Evolutionary conservation across 1,139 yeast genomes (phyloP).

Genomic region (Lodderomyces pseudojiufengensis): DNA sequence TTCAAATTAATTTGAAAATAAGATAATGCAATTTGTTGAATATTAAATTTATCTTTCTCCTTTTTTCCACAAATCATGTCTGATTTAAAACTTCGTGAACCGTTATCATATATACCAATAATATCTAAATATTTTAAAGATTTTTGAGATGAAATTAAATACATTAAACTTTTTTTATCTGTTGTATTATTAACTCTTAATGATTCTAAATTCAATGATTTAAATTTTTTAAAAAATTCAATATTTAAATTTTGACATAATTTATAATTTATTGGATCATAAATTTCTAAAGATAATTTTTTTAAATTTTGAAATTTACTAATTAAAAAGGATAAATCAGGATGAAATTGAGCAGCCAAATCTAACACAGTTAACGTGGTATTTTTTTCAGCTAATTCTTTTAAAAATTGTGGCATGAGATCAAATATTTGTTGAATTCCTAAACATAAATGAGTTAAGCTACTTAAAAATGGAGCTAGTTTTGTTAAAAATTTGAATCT

Average conservation of each 20-base stretch:
- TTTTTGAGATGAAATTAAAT: slow-evolving; percentile 24
- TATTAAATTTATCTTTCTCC: slow-evolving; percentile 55
- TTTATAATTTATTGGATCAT: slow-evolving; percentile 25
- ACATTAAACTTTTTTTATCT: slow-evolving; percentile 22
- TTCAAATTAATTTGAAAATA: slow-evolving; percentile 24
- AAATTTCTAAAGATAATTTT: slow-evolving; percentile 41
- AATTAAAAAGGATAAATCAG: slow-evolving; percentile 24
- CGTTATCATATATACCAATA: slow-evolving; percentile 51
- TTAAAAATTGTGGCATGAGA: slow-evolving; percentile 38
- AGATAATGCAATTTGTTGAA: slow-evolving; percentile 49
- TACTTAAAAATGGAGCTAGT: slow-evolving; percentile 26
- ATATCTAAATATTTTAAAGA: slow-evolving; percentile 39
- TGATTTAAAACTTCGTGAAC: slow-evolving; percentile 52
- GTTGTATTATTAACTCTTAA: slow-evolving; percentile 41
- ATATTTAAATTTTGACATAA: slow-evolving; percentile 19
- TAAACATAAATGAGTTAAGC: slow-evolving; percentile 29
- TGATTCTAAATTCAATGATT: slow-evolving; percentile 23
- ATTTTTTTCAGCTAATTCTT: slow-evolving; percentile 12
- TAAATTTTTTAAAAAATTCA: slow-evolving; percentile 14
- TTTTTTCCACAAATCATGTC: slow-evolving; percentile 54
- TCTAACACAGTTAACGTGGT: slow-evolving; percentile 35
- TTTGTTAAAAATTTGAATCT: slow-evolving; percentile 16
- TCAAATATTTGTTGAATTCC: slow-evolving; percentile 48
- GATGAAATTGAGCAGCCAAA: slow-evolving; percentile 32
- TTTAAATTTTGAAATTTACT: slow-evolving; percentile 3